Conservation (phyloP, 768 basidiomycete species). For the Phanerochaete sordida region DNA sequence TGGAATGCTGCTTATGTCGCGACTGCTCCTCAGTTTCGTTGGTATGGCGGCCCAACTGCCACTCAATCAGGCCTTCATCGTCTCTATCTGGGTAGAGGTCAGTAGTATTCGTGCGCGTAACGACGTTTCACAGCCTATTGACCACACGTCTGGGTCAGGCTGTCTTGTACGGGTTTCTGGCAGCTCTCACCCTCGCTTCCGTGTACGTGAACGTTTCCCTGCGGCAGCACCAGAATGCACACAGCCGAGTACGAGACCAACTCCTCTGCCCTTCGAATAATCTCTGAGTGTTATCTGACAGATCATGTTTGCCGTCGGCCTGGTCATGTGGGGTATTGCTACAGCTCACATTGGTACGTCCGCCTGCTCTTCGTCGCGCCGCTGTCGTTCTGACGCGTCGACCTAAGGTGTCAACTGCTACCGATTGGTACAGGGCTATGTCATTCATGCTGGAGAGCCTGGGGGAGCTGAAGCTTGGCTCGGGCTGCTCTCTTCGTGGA, state of each 20-base stretch:
- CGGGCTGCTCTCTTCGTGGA: conserved; percentile 4
- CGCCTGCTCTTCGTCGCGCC: neutral
- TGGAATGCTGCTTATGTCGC: neutral
- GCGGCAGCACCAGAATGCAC: conserved; percentile 1
- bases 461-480: conserved; percentile 7
- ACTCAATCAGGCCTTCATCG: conserved; percentile 5
- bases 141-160: neutral
- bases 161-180: neutral
- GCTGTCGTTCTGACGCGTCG: neutral
- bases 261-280: neutral
- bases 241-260: neutral
- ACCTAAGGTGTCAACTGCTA: conserved; percentile 14
- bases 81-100: conserved; percentile 11
- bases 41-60: neutral
- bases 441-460: neutral
- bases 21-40: neutral
- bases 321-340: conserved; percentile 7
- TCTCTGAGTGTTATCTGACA: neutral
- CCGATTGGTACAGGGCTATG: conserved; percentile 10
- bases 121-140: neutral
- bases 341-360: neutral
- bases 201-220: conserved; percentile 2
- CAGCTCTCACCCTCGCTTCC: conserved; percentile 3
- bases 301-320: conserved; percentile 10
- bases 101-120: neutral